These are phyloP conservation scores for Colletotrichum cereale DNA, from an alignment of 2,329 filamentous ascomycete genomes.

Conservation along the genomic window DNA sequence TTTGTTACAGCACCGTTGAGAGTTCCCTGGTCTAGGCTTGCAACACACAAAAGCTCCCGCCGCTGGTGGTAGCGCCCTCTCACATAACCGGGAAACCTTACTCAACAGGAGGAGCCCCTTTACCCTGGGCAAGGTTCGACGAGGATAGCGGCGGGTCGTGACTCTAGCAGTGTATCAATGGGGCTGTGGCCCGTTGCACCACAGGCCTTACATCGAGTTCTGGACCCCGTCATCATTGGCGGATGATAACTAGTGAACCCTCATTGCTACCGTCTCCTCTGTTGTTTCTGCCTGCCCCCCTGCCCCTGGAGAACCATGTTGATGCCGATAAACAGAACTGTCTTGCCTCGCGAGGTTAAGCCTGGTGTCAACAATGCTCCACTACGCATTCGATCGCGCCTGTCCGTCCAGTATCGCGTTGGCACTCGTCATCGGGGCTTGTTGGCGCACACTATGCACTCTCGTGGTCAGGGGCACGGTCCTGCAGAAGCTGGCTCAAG, in stretches of 20 bases:
- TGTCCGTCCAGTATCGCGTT: background rate
- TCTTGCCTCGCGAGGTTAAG: background rate
- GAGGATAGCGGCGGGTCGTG: slow-evolving; percentile 12
- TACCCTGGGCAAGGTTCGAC: background rate
- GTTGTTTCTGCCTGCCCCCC: slow-evolving; percentile 8
- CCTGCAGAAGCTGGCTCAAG: background rate
- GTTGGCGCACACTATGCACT: background rate
- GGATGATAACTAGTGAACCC: background rate
- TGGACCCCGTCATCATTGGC: background rate
- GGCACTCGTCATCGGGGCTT: background rate
- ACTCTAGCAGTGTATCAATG: background rate
- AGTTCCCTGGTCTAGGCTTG: background rate
- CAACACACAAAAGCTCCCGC: background rate
- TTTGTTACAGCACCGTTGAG: background rate
- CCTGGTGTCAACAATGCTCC: background rate
- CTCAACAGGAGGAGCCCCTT: background rate
- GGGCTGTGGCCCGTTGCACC: background rate
- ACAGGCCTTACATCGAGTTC: background rate
- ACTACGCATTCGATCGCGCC: background rate
- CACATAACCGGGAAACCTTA: background rate
- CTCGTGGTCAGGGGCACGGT: background rate
- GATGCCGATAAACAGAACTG: background rate
- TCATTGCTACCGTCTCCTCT: background rate
- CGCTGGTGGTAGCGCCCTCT: background rate
- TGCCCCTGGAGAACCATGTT: background rate